phyloP scores from a whole-genome alignment of 2,329 filamentous ascomycete species.

The Calonectria leucothoes region DNA sequence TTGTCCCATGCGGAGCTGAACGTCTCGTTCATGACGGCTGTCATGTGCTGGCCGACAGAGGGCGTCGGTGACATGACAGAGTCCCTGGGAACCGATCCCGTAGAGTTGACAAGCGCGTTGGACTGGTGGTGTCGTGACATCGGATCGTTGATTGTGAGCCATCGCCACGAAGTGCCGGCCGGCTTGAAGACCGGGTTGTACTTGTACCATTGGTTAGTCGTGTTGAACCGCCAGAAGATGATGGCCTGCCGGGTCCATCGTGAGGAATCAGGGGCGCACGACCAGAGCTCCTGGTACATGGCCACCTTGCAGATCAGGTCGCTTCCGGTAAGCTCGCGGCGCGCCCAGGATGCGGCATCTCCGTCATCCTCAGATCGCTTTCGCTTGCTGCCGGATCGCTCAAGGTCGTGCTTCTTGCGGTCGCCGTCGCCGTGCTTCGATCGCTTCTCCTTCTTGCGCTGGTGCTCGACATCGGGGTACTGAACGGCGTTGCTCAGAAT shows the following conservation, averaged over 20 bases:
- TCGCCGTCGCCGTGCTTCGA: slow-evolving; percentile 47
- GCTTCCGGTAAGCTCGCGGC: slow-evolving; percentile 59
- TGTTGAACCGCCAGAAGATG: slow-evolving; percentile 72
- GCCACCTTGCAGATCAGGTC: slow-evolving; percentile 70
- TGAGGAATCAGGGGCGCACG: slow-evolving; percentile 57
- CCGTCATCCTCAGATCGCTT: slow-evolving; percentile 56
- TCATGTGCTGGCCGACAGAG: slow-evolving; percentile 61
- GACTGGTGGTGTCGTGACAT: slow-evolving; percentile 69
- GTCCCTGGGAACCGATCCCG: slow-evolving; percentile 50
- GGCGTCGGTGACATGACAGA: slow-evolving; percentile 66
- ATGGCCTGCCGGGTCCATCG: slow-evolving; percentile 69
- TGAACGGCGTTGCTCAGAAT: slow-evolving; percentile 68
- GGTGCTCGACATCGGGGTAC: slow-evolving; percentile 59
- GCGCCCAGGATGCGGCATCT: slow-evolving; percentile 53
- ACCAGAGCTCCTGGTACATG: slow-evolving; percentile 77
- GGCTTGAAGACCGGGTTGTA: slow-evolving; percentile 61
- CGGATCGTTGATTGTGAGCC: slow-evolving; percentile 70
- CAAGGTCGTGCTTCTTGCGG: slow-evolving; percentile 49
- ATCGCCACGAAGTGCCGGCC: slow-evolving; percentile 69
- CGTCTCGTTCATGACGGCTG: slow-evolving; percentile 68
- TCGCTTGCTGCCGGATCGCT: slow-evolving; percentile 51
- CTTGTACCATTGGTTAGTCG: slow-evolving; percentile 63
- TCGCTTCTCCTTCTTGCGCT: slow-evolving; percentile 52
- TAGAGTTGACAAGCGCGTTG: slow-evolving; percentile 54
- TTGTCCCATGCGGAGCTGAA: slow-evolving; percentile 62